phyloP scores from a whole-genome alignment of 2,329 filamentous ascomycete species.

The Xylaria sp. region DNA sequence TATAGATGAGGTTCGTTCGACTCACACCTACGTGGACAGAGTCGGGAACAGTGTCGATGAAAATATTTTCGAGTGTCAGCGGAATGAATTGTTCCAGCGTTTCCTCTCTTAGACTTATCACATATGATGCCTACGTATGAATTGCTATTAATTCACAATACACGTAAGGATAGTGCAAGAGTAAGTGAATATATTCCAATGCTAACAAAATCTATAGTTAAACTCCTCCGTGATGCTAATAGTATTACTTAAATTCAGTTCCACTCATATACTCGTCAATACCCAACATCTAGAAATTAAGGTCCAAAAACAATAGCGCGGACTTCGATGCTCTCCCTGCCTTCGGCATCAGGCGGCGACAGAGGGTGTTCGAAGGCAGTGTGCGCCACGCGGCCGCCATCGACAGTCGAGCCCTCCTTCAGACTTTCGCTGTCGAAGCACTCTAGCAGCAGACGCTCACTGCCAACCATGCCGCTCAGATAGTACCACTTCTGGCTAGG shows the following conservation, averaged over 20 bases:
- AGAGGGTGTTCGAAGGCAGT: conserved; percentile 82
- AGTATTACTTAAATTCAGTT: background rate
- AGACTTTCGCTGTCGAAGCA: conserved; percentile 77
- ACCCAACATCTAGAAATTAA: conserved; percentile 44
- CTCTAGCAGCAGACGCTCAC: conserved; percentile 80
- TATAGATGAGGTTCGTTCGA: no score
- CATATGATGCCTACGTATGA: no score
- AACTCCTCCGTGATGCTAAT: conserved; percentile 17
- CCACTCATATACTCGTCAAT: background rate
- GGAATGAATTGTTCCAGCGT: background rate
- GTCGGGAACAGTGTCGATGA: conserved; percentile 30
- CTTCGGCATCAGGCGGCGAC: conserved; percentile 74
- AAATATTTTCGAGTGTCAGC: conserved; percentile 21
- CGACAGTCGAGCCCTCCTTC: conserved; percentile 60
- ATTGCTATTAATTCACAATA: conserved; percentile 13
- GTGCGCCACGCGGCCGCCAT: conserved; percentile 72
- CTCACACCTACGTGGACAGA: conserved; percentile 34
- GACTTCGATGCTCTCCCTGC: conserved; percentile 90
- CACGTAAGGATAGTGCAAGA: background rate
- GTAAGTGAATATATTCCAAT: background rate
- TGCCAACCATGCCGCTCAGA: conserved; percentile 78
- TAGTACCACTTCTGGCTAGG: conserved; percentile 79
- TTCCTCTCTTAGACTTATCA: no score
- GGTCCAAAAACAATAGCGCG: conserved; percentile 84
- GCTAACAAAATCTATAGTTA: background rate